Evolutionary conservation across 257 asterid species (phyloP), one percentile per base, ranked within the genome.

Genomic region (Scutellaria baicalensis): DNA sequence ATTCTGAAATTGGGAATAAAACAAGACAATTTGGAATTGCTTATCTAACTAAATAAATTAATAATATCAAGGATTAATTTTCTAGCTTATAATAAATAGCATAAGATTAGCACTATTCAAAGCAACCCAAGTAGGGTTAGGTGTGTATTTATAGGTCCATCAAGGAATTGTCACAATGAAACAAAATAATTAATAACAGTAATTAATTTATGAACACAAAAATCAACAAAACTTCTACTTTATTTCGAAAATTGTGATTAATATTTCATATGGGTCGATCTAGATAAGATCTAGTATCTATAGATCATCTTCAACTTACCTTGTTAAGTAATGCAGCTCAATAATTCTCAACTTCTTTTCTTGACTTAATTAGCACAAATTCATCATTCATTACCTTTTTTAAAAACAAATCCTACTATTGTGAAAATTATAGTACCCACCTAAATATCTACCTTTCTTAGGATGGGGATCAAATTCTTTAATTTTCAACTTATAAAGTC

Each of bases 311-410:
- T 16, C 64, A 54, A 62, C 33, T 58, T 68, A 48, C 76, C 73
- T 49, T 76, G 74, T 65, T 76, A 47, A 61, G 77, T 73, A 66
- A 57, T 49, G 59, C 73, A 70, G 38, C 45, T 44, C 43, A 48
- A 57, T 64, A 76, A 64, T 70, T 69, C 76, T 12, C 35, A 70
- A 23, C 49, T 75, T 68, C 68, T 69, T 75, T 59, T 61, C 54
- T 33, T 45, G 13, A 58, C 68, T 45, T 45, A 62, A 63, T 47
- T 76, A 64, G 43, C 68, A 63, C 36, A 38, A 9, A 33, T 69
- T 68, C 59, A 75, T 68, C 72, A 43, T 68, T 75, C 65, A 50
- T 6, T 42, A 11, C 8, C 61, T 49, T 54, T 69, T 75, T 61
- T 20, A 11, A 61, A 56, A 76, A 21, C 44, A 63, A 63, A 69